phyloP scores from a whole-genome alignment of 129 eudicot species.

The Logfia minima region DNA sequence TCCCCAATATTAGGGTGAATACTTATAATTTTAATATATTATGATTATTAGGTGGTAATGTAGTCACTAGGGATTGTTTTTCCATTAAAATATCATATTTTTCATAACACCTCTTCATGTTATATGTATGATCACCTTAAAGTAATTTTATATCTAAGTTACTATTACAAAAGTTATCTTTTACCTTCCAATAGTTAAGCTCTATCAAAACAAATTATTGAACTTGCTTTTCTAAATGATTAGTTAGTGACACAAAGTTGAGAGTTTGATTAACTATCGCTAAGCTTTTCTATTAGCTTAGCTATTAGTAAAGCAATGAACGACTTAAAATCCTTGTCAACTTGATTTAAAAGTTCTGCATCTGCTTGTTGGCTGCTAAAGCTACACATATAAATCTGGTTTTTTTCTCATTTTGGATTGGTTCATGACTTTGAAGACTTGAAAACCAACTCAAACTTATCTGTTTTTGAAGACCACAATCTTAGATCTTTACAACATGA shows the following conservation, averaged over 20 bases:
- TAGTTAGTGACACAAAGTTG: too few relatives aligned
- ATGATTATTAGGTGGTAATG: background rate
- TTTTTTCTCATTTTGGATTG: background rate
- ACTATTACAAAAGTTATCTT: too few relatives aligned
- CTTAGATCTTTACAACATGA: background rate
- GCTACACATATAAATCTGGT: background rate
- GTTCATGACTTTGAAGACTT: background rate
- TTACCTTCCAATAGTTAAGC: too few relatives aligned
- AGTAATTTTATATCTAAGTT: too few relatives aligned
- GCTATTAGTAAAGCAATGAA: background rate
- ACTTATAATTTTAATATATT: too few relatives aligned
- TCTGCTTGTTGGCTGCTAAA: background rate
- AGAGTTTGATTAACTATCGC: too few relatives aligned
- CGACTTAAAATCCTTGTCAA: background rate
- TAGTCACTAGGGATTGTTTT: background rate
- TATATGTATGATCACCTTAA: background rate
- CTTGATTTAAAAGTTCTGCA: background rate
- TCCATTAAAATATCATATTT: background rate
- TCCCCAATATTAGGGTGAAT: background rate
- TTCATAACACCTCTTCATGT: background rate
- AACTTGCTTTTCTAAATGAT: too few relatives aligned
- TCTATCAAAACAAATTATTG: too few relatives aligned
- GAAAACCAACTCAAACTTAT: background rate
- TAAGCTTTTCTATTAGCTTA: background rate
- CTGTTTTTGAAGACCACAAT: background rate